Conservation (phyloP, 164 flowering plant genomes). For the Akebia trifoliata region DNA sequence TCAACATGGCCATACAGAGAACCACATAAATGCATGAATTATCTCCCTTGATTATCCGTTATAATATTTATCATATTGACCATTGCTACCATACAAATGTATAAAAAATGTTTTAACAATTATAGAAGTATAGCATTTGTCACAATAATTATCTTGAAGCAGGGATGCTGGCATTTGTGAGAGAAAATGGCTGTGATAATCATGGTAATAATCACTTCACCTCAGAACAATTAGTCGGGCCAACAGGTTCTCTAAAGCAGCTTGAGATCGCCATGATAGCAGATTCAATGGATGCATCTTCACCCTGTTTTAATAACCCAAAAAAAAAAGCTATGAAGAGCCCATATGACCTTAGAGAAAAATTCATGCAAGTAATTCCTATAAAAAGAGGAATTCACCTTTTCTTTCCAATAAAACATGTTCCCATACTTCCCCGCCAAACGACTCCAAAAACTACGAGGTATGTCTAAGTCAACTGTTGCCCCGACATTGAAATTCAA, state of each 20-base stretch:
- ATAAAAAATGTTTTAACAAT: not conserved
- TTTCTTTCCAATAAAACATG: constrained; percentile 93
- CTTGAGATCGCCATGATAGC: constrained; percentile 89
- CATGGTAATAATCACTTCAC: constrained; percentile 32
- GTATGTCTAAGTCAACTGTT: constrained; percentile 75
- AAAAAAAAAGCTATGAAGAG: not conserved
- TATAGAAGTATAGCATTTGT: not conserved
- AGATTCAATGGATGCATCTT: constrained; percentile 91
- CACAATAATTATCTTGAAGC: not conserved
- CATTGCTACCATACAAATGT: not conserved
- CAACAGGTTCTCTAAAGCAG: constrained; percentile 87
- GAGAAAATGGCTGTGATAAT: not conserved
- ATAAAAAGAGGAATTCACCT: constrained; percentile 37
- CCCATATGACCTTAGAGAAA: not conserved
- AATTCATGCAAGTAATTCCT: not conserved
- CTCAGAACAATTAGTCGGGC: constrained; percentile 75
- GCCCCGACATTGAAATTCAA: constrained; percentile 91
- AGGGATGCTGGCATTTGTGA: not conserved
- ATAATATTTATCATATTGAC: too few species aligned
- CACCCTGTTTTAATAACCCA: constrained; percentile 53
- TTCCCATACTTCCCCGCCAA: constrained; percentile 95
- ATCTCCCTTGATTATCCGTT: too few species aligned
- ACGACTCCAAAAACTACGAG: constrained; percentile 97
- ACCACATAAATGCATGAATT: too few species aligned
- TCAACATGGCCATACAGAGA: too few species aligned